Base-by-base conservation (phyloP, 768 basidiomycete genomes). In the Rossbeevera mucosa region DNA sequence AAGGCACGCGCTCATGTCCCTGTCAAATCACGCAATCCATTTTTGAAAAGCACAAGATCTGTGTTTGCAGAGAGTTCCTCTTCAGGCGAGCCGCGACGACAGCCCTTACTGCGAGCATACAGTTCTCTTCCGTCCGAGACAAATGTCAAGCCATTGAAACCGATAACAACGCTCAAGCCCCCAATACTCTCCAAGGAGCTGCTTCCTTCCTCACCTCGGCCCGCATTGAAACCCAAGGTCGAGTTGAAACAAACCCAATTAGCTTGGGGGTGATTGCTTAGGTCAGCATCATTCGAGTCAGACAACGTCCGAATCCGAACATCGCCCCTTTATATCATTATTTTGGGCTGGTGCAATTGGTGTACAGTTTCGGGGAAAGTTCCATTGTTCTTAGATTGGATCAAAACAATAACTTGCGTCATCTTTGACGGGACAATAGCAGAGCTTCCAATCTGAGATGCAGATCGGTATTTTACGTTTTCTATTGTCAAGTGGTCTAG, bases 131-230 rank as follows among this genome's bases (percentile, higher is more conserved):
- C 57, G 6, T 45, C 50, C 14, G 44, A 48, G 20, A 38, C 29
- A 25, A 29, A 24, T 13, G 0, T 4, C 26, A 68, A 63, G 16
- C 55, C 55, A 7, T 47, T 69, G 55, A 67, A 59, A 50, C 69
- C 65, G 14, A 69, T 69, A 47, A 71, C 67, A 8, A 48, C 58
- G 6, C 38, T 71, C 28, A 65, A 57, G 7, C 63, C 64, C 20
- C 67, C 67, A 5, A 51, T 59, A 25, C 67, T 67, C 42, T 59
- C 65, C 20, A 71, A 62, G 52, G 63, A 63, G 2, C 31, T 59
- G n/a, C 24, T 59, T 22, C 57, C 58, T 16, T n/a, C 48, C 33
- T 42, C 46, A 7, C 46, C 55, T 14, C 57, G 25, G 7, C 51
- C 14, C n/a, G 12, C 50, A 6, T 25, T 46, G 46, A 57, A 51